Conservation (phyloP, 1,139 yeast genomes). For the Zygosaccharomyces pseudobailii region DNA sequence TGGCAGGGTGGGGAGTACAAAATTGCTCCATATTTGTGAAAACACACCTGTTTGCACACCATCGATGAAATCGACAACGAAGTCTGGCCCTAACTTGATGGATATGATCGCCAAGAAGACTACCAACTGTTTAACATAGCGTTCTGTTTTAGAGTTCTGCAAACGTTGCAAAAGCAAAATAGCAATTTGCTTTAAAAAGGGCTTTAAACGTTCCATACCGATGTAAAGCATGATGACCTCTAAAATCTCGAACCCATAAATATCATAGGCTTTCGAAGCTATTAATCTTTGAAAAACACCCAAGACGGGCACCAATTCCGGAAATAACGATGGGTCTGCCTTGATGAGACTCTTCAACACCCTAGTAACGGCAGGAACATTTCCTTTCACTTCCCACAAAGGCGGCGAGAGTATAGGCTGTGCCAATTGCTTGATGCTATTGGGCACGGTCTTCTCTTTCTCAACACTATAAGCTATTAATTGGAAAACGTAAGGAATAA, state of each 20-base stretch:
- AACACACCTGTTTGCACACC: conserved; percentile 43
- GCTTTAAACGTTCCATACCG: conserved; percentile 46
- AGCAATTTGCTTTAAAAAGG: conserved; percentile 69
- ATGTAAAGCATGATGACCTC: conserved; percentile 61
- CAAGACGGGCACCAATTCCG: conserved; percentile 65
- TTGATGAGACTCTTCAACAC: conserved; percentile 66
- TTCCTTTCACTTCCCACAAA: conserved; percentile 91
- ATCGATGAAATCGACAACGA: conserved; percentile 39
- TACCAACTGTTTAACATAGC: conserved; percentile 67
- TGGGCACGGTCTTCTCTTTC: conserved; percentile 49
- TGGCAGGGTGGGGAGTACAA: conserved; percentile 63
- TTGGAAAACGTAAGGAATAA: conserved; percentile 89
- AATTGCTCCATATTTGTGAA: conserved; percentile 56
- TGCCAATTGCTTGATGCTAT: conserved; percentile 57
- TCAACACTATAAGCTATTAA: conserved; percentile 75
- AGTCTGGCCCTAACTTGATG: conserved; percentile 40
- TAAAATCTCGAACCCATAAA: conserved; percentile 77
- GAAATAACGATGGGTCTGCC: conserved; percentile 53
- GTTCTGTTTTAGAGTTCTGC: conserved; percentile 77
- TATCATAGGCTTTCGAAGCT: conserved; percentile 77
- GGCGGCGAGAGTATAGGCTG: conserved; percentile 82
- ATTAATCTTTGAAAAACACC: conserved; percentile 96
- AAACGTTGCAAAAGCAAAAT: conserved; percentile 72
- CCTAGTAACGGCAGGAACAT: conserved; percentile 87
- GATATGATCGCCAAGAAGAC: conserved; percentile 53